These are phyloP conservation scores for Fraxinus angustifolia DNA, from an alignment of 305 asterid species.

Conservation along the genomic window DNA sequence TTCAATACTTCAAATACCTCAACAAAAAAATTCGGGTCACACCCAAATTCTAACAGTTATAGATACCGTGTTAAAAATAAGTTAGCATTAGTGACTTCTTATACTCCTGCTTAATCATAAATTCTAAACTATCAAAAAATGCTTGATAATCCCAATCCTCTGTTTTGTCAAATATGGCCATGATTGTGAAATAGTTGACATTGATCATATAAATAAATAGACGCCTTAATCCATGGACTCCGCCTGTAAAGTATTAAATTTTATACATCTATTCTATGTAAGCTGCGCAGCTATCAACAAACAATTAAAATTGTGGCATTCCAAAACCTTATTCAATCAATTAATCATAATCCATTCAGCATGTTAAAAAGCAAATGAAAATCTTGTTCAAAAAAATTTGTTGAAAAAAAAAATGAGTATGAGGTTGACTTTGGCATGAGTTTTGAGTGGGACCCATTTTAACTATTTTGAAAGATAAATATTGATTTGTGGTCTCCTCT, in stretches of 20 bases:
- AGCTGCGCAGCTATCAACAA: not conserved
- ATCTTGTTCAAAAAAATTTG: not conserved
- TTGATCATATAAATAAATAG: not conserved
- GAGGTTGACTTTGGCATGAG: no score
- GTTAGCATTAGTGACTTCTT: not conserved
- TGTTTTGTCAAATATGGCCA: not conserved
- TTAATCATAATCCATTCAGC: not conserved
- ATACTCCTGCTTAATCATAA: not conserved
- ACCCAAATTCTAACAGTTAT: no score
- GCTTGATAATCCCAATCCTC: not conserved
- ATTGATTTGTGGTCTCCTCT: no score
- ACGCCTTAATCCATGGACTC: not conserved
- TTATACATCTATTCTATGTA: not conserved
- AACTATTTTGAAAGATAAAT: no score
- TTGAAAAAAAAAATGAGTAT: not conserved
- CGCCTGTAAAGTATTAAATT: not conserved
- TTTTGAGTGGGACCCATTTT: no score
- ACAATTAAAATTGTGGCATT: not conserved
- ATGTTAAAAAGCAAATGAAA: not conserved
- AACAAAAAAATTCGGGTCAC: no score
- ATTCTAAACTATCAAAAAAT: not conserved
- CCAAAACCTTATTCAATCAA: not conserved
- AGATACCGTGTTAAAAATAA: not conserved
- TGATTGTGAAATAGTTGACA: not conserved
- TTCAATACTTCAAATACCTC: no score